Percentiles rank a stretch among this genome's conserved stretches.
Conservation (phyloP, 2,329 filamentous ascomycete genomes). For the Fusarium sp. region DNA sequence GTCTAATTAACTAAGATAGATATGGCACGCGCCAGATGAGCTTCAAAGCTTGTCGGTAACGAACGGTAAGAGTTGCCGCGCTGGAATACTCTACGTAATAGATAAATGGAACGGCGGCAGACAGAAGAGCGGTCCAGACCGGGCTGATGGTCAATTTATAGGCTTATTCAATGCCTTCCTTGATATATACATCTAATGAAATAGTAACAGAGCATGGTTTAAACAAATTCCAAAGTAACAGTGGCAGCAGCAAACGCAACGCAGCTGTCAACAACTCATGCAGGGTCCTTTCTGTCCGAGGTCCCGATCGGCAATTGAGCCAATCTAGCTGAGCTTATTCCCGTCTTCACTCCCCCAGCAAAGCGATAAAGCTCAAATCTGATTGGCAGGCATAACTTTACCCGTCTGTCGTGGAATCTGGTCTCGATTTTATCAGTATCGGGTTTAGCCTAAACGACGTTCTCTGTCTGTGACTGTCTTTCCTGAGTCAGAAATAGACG, state of each 20-base stretch:
- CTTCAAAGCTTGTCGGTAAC: neutral
- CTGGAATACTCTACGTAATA: neutral
- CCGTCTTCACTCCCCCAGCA: slow-evolving; percentile 14
- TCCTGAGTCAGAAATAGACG: slow-evolving; percentile 34
- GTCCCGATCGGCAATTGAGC: slow-evolving; percentile 40
- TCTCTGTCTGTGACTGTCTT: neutral
- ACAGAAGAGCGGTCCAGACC: neutral
- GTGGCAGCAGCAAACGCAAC: neutral
- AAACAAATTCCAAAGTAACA: slow-evolving; percentile 3
- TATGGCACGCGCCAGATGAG: slow-evolving; percentile 1
- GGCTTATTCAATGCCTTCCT: neutral
- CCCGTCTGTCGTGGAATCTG: neutral
- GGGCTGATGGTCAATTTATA: neutral
- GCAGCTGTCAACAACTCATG: slow-evolving; percentile 21
- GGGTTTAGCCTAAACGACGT: slow-evolving; percentile 35
- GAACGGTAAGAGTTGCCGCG: neutral
- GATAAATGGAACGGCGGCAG: neutral
- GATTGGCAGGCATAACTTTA: slow-evolving; percentile 14
- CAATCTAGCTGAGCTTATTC: slow-evolving; percentile 28
- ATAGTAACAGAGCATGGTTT: slow-evolving; percentile 4
- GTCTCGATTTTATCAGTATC: slow-evolving; percentile 32
- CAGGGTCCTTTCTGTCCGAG: slow-evolving; percentile 35
- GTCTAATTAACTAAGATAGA: neutral
- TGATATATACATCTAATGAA: neutral
- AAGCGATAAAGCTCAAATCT: neutral